Evolutionary conservation across 73 alveolate species (phyloP), one percentile per base, ranked within the genome.

Genomic region (Stentor coeruleus): DNA sequence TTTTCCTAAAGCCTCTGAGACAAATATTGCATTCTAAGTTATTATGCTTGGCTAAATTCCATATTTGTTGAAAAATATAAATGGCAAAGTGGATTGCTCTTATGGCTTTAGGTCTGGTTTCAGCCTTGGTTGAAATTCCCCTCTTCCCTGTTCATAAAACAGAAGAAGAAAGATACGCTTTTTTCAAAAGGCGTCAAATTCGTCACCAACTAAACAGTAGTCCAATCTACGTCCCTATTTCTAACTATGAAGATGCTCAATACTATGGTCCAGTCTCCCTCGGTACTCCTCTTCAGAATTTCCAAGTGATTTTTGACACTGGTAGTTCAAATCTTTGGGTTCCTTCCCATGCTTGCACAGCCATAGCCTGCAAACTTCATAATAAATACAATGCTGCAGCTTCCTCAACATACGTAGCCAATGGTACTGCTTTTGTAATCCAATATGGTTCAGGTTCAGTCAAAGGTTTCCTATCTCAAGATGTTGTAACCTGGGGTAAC

Each of bases 381-480:
- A 26, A 76, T 81, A 74, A 82, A 73, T 91, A 60, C 84, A 72
- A 90, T 15, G 36, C 84, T 83, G 26, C 57, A 57, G 81, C 81
- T 58, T 91, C 97, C 0, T 2, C 74, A 58, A 81, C 95, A 58
- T 90, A 74, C 89, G 81, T 74, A 76, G 59, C 59, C 31, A 86
- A 86, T 57, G 97, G 94, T 3, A 74, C 73, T 37, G 83, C 41
- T 20, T 89, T 91, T 90, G 87, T 72, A 55, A 82, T 91, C 81
- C 35, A 83, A 31, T 91, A 86, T 84, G 97, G 97, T 58, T 85
- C 95, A 31, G 97, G 97, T 0, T 57, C 89, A 37, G 89, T 91
- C 73, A 35, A 74, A 57, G 97, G 97, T 76, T 35, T 28, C 72
- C 81, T 82, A 57, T 59, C 86, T 33, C 58, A 77, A 41, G 97